Percentiles rank a stretch among this genome's conserved stretches.
phyloP scores from a whole-genome alignment of 2,329 filamentous ascomycete genomes.

The Aspergillus niger region DNA sequence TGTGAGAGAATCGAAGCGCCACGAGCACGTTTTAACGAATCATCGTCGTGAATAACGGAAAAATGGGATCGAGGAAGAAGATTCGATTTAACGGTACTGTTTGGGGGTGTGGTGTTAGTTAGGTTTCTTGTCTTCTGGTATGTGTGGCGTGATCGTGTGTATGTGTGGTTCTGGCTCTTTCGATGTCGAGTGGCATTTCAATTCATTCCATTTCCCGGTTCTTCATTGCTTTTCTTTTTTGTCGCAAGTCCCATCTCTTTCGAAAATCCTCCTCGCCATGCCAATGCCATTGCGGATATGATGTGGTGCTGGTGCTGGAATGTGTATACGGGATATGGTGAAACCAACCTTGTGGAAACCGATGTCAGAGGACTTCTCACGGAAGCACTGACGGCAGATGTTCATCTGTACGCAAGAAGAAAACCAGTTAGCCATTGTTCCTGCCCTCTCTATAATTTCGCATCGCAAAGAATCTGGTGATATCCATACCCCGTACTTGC shows the following conservation, averaged over 20 bases:
- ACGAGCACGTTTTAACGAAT: constrained; percentile 28
- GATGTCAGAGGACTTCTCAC: constrained; percentile 68
- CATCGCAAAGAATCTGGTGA: not conserved
- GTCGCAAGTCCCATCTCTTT: not conserved
- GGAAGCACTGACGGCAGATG: constrained; percentile 70
- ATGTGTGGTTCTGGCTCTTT: not conserved
- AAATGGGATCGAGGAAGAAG: constrained; percentile 30
- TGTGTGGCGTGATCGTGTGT: not conserved
- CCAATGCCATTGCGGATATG: not conserved
- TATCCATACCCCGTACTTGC: constrained; percentile 79
- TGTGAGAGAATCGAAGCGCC: no score
- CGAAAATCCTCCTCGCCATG: not conserved
- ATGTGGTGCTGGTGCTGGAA: not conserved
- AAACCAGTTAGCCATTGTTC: constrained; percentile 18
- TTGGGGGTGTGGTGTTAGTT: constrained; percentile 12
- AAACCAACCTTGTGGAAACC: constrained; percentile 67
- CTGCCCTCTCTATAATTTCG: not conserved
- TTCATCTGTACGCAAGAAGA: constrained; percentile 33
- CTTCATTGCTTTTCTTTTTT: not conserved
- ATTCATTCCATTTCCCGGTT: not conserved
- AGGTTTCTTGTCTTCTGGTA: not conserved
- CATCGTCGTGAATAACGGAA: constrained; percentile 34
- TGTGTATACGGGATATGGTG: not conserved
- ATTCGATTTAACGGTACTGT: constrained; percentile 40
- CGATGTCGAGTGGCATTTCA: not conserved